Percentiles rank a stretch among this genome's conserved stretches.
Conservation (phyloP, 805 yeast genomes). For the Metschnikowia sp. region DNA sequence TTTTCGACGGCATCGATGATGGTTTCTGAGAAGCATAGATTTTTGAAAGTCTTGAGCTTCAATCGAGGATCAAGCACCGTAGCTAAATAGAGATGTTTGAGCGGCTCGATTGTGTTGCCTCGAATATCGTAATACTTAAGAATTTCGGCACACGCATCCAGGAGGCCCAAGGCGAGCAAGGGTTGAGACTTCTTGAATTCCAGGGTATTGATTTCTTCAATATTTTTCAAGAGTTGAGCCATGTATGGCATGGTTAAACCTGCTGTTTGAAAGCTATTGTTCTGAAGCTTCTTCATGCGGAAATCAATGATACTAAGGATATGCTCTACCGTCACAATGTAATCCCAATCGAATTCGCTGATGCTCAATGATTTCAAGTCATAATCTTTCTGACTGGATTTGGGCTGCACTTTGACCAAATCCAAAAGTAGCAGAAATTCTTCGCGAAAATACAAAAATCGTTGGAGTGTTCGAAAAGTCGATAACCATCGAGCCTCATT, state of each 20-base stretch:
- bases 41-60: background rate
- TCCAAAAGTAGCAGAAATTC: background rate
- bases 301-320: background rate
- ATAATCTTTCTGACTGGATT: background rate
- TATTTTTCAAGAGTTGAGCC: too few relatives aligned
- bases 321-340: background rate
- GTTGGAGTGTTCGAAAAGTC: background rate
- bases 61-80: background rate
- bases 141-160: background rate
- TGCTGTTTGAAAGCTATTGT: background rate
- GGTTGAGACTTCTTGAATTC: background rate
- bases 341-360: background rate
- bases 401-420: too few relatives aligned
- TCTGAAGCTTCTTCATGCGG: background rate
- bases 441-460: background rate
- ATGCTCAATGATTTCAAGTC: background rate
- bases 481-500: background rate
- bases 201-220: background rate
- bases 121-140: background rate
- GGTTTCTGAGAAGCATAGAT: background rate
- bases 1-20: background rate
- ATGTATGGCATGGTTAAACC: background rate
- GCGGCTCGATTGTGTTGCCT: background rate
- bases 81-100: slow-evolving; percentile 1
- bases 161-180: background rate